Base-by-base conservation (phyloP, 2,329 filamentous ascomycete species). In the Colletotrichum sp. region DNA sequence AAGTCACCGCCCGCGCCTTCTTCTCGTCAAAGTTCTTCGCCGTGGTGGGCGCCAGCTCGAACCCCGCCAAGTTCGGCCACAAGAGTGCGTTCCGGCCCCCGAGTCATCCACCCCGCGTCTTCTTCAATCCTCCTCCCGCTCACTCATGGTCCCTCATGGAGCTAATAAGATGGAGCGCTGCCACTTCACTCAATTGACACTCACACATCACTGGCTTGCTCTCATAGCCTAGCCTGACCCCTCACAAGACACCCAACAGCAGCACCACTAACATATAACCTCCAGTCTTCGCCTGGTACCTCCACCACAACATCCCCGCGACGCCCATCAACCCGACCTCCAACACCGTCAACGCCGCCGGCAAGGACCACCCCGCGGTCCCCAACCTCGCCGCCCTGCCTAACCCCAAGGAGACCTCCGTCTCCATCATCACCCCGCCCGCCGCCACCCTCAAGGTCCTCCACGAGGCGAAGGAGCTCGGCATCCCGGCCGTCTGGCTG, bases 361-460 rank as follows among this genome's bases (percentile, higher is more conserved):
- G 78, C 67, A 87, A 89, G 78, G 86, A 90, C 67, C 91, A 95
- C 85, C 80, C 90, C 32, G 93, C 95, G 3, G 87, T 94, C 26
- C 83, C 93, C 2, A 93, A 91, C 5, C 91, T 97, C 7, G 87
- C 90, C 2, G 89, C 90, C 2, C 91, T 98, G 8, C 85, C 91
- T 2, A 86, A 92, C 24, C 94, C 96, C 1, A 85, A 85, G 24
- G 89, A 94, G 77, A 98, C 95, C 1, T 93, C 93, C 6, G 88
- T 99, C 15, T 96, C 94, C 39, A 91, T 99, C 81, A 95, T 99
- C 82, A 99, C 97, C 15, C 95, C 95, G 5, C 96, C 97, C 0
- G 85, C 89, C 3, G 92, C 95, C 34, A 98, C 97, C 1, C 89
- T 93, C 75, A 87, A 92, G 80, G 88, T 98, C 9, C 87, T 99